phyloP scores from a whole-genome alignment of 257 asterid species.

The Solanum neorickii region DNA sequence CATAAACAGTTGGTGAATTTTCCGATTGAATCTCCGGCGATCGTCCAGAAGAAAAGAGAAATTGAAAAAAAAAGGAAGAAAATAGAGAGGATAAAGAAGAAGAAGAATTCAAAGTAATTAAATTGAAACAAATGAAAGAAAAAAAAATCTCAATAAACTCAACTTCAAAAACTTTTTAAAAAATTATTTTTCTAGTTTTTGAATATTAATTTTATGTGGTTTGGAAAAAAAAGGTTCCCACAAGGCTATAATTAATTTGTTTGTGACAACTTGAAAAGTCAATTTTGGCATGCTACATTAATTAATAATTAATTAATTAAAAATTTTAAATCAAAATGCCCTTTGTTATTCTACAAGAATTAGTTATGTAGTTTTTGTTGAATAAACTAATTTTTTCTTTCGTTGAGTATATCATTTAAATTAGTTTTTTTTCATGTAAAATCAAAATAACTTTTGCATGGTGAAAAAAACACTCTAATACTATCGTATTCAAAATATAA shows the following conservation, averaged over 20 bases:
- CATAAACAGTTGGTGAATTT: slow-evolving; percentile 18
- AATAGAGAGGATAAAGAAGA: background rate
- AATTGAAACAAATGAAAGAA: background rate
- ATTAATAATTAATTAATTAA: background rate
- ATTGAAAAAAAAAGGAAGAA: background rate
- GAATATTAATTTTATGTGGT: background rate
- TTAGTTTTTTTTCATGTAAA: too few species aligned
- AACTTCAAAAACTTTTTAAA: background rate
- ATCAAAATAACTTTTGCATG: fast-evolving
- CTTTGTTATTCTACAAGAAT: background rate
- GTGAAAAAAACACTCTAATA: too few species aligned
- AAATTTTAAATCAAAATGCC: background rate
- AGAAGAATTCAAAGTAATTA: background rate
- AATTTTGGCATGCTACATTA: background rate
- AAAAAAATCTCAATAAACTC: background rate
- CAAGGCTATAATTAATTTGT: background rate
- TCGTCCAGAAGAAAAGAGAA: background rate
- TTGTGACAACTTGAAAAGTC: background rate
- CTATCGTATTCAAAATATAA: too few species aligned
- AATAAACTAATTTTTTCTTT: too few species aligned
- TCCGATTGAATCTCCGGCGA: background rate
- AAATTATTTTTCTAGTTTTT: background rate
- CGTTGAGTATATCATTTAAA: too few species aligned
- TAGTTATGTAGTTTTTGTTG: background rate
- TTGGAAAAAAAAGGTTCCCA: background rate